These are phyloP conservation scores for Thymus mandschuricus DNA, from an alignment of 257 asterid genomes.

Conservation along the genomic window DNA sequence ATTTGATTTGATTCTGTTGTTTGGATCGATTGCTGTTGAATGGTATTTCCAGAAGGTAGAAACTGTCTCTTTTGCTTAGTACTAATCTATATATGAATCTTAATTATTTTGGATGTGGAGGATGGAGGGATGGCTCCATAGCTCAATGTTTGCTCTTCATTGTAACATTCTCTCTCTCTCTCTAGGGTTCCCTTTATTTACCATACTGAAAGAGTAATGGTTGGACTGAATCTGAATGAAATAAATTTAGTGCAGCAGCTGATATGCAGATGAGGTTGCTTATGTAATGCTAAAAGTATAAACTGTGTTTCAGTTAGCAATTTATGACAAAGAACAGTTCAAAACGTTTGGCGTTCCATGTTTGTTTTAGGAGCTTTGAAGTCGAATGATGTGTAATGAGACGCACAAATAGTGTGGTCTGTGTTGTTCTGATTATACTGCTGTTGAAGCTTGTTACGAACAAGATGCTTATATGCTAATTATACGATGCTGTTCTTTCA, in stretches of 20 bases:
- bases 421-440: not conserved
- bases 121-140: no score
- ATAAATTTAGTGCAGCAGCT: no score
- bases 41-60: not conserved
- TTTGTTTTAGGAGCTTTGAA: not conserved
- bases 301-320: no score
- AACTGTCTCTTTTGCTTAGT: not conserved
- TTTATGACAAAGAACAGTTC: no score
- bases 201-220: no score
- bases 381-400: not conserved
- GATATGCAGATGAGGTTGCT: no score
- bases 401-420: not conserved
- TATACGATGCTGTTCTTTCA: constrained; percentile 28
- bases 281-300: no score
- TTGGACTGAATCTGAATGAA: no score
- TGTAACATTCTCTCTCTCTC: no score
- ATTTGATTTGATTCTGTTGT: not conserved
- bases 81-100: no score
- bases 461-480: constrained; percentile 14
- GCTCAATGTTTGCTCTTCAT: no score
- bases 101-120: not conserved
- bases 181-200: no score
- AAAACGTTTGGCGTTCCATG: not conserved
- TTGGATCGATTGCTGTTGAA: not conserved
- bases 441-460: not conserved